Conservation (phyloP, 768 basidiomycete genomes). For the Panaeolus papilionaceus region DNA sequence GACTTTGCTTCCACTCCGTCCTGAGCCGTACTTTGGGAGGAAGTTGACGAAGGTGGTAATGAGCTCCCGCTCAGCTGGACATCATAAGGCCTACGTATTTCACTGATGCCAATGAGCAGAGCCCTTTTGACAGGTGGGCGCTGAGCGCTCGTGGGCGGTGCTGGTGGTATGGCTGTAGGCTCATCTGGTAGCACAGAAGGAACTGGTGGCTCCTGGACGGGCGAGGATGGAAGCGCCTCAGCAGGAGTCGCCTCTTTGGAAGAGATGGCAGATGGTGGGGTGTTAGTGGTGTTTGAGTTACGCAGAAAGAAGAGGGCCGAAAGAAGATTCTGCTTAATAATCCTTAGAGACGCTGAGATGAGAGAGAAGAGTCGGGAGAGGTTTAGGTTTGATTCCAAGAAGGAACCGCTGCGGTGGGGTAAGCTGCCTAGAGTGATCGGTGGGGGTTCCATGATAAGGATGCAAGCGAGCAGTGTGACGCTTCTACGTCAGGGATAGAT, state of each 20-base stretch:
- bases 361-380: not conserved
- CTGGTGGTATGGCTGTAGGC: not conserved
- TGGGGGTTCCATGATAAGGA: not conserved
- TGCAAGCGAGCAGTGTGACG: not conserved
- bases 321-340: not conserved
- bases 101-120: slow-evolving; percentile 23
- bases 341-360: not conserved
- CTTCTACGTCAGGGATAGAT: not conserved
- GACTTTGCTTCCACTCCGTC: not conserved
- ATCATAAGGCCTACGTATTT: slow-evolving; percentile 30
- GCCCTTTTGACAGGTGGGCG: slow-evolving; percentile 14
- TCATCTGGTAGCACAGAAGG: not conserved
- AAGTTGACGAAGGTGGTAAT: slow-evolving; percentile 6
- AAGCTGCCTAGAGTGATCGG: not conserved
- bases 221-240: not conserved
- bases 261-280: too few relatives aligned
- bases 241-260: not conserved
- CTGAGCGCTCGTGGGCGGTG: not conserved
- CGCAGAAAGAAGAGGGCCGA: not conserved
- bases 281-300: not conserved
- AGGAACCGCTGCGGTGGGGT: not conserved
- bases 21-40: not conserved
- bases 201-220: not conserved
- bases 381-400: not conserved
- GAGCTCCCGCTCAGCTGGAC: slow-evolving; percentile 30